These are phyloP conservation scores for Lippia alba DNA, from an alignment of 305 asterid species.

Conservation along the genomic window DNA sequence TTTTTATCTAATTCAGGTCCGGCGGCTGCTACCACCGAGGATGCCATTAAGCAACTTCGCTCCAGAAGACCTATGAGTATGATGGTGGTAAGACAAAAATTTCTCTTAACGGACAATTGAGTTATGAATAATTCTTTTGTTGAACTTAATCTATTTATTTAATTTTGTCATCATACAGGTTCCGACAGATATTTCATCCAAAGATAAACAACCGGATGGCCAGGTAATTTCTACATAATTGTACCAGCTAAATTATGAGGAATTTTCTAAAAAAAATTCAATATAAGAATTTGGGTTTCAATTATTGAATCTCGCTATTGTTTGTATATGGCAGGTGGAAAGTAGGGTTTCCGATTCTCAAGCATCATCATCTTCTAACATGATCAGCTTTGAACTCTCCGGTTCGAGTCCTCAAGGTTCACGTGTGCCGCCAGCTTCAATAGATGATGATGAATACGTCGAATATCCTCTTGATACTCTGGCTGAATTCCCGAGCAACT, in stretches of 20 bases:
- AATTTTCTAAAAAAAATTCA: neutral
- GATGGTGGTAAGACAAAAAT: slow-evolving; percentile 57
- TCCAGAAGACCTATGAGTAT: slow-evolving; percentile 77
- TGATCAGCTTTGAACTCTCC: slow-evolving; percentile 76
- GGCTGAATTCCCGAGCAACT: slow-evolving; percentile 73
- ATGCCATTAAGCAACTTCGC: slow-evolving; percentile 79
- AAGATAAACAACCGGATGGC: slow-evolving; percentile 53
- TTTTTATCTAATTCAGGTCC: slow-evolving; percentile 42
- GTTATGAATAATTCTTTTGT: too few relatives aligned
- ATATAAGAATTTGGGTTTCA: neutral
- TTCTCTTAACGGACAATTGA: neutral
- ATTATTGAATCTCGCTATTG: neutral
- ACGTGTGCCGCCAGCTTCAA: slow-evolving; percentile 53
- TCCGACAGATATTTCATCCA: slow-evolving; percentile 73
- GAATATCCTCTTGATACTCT: slow-evolving; percentile 69
- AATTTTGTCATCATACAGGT: slow-evolving; percentile 48
- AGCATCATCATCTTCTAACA: slow-evolving; percentile 74
- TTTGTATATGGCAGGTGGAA: slow-evolving; percentile 57
- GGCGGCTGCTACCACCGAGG: slow-evolving; percentile 66
- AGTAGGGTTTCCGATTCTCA: slow-evolving; percentile 51
- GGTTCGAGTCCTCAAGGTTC: slow-evolving; percentile 55
- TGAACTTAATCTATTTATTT: too few relatives aligned
- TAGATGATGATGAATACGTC: slow-evolving; percentile 74
- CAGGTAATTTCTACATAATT: slow-evolving; percentile 47
- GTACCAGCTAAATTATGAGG: too few relatives aligned